Base-by-base conservation (phyloP, 176 grass and related monocot species). In the Puya raimondii region DNA sequence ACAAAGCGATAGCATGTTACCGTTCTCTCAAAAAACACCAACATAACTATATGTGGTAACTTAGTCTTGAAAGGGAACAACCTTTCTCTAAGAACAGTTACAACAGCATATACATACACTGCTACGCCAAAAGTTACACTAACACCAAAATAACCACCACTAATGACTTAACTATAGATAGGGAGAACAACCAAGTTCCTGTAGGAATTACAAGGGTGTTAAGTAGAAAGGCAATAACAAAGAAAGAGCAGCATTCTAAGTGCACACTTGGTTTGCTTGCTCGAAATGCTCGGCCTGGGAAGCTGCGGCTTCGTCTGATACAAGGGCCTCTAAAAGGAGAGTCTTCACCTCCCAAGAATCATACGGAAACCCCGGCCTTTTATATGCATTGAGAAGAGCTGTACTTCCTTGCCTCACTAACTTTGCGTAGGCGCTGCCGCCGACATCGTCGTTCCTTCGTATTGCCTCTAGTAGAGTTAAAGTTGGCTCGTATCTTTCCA, bases 341-440 rank as follows among this genome's bases (percentile, higher is more conserved):
- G 68, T 81, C 80, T 99, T 99, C 76, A 99, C 90, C 80, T 99
- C 90, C 90, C 94, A 99, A 12, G 94, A 86, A 78, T 81, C 75
- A 23, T 83, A 87, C n/a, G 87, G 82, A 22, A 99, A 99, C 2
- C 80, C 80, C 11, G 49, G 80, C 54, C 95, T 80, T 0, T 84
- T 61, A 65, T 93, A 99, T 33, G 95, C 79, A 58, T 99, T 99
- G 66, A 99, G 70, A 16, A 99, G 82, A 0, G 95, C 85, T 0
- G 95, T 90, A 64, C 89, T 99, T 2, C 80, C 87, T 27, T 99
- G 87, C 80, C 91, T 99, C 48, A 99, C 86, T 11, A 99, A 86
- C 48, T 88, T 99, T 26, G 58, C 70, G 16, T 84, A 99, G 64
- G 71, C 78, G 16, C 65, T 80, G 63, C 85, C 79, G 1, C 87